Evolutionary conservation across 2,329 filamentous ascomycete genomes (phyloP).

Genomic region (Colletotrichum sp.): DNA sequence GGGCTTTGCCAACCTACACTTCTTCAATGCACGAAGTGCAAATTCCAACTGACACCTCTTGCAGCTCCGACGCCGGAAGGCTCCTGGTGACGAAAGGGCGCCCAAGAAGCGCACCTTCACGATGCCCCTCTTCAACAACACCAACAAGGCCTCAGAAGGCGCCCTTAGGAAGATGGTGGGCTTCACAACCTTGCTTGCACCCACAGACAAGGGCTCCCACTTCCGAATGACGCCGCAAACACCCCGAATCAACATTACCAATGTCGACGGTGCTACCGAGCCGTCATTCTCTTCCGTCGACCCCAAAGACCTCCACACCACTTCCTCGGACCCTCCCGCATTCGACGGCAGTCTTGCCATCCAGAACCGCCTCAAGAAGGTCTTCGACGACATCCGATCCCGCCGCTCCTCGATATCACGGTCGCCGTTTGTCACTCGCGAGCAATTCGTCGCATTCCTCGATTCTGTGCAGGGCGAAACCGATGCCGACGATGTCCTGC

Average conservation of each 20-base stretch:
- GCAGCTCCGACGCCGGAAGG: conserved; percentile 18
- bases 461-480: conserved; percentile 51
- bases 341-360: conserved; percentile 54
- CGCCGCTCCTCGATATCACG: conserved; percentile 31
- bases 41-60: not conserved
- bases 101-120: conserved; percentile 37
- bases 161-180: conserved; percentile 37
- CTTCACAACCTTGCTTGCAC: conserved; percentile 34
- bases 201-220: conserved; percentile 31
- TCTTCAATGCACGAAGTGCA: not conserved
- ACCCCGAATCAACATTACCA: conserved; percentile 19
- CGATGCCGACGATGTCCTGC: conserved; percentile 29
- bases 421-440: conserved; percentile 32
- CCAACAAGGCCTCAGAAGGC: conserved; percentile 32
- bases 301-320: not conserved
- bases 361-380: conserved; percentile 48
- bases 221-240: conserved; percentile 24
- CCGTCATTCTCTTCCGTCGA: conserved; percentile 10
- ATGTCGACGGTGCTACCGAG: conserved; percentile 18
- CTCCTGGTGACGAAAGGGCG: not conserved
- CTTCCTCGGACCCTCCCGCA: conserved; percentile 24
- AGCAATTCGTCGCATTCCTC: conserved; percentile 55
- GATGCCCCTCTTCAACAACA: conserved; percentile 43
- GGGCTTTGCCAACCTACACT: not conserved
- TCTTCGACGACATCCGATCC: conserved; percentile 52